Conservation (phyloP, 768 basidiomycete species). For the Termitomyces sp. region DNA sequence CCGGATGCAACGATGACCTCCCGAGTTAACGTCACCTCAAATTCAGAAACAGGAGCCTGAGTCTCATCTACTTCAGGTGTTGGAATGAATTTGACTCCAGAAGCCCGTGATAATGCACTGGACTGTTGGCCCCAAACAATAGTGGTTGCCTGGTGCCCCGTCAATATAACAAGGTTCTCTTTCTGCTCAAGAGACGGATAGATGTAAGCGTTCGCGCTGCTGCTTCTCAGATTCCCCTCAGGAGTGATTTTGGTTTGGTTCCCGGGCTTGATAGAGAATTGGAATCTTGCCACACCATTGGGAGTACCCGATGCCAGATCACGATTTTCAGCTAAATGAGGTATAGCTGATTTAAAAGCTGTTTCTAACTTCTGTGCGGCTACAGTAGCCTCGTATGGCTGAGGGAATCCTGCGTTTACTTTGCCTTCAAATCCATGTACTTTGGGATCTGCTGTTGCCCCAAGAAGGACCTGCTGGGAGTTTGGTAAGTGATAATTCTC, state of each 20-base stretch:
- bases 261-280: slow-evolving; percentile 14
- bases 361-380: background rate
- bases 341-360: slow-evolving; percentile 5
- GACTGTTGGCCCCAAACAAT: slow-evolving; percentile 5
- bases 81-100: slow-evolving; percentile 9
- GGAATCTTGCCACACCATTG: slow-evolving; percentile 13
- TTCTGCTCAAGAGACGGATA: slow-evolving; percentile 11
- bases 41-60: background rate
- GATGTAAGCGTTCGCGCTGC: slow-evolving; percentile 13
- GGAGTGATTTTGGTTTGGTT: slow-evolving; percentile 7
- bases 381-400: slow-evolving; percentile 13
- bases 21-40: background rate
- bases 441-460: slow-evolving; percentile 6
- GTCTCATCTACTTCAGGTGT: slow-evolving; percentile 2
- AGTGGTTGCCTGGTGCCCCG: slow-evolving; percentile 8
- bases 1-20: slow-evolving; percentile 13
- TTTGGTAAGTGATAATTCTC: slow-evolving; percentile 12
- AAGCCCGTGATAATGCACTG: slow-evolving; percentile 3
- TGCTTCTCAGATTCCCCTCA: slow-evolving; percentile 11
- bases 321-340: slow-evolving; percentile 2
- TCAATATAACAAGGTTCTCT: slow-evolving; percentile 9
- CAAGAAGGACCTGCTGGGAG: slow-evolving; percentile 5
- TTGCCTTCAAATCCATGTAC: slow-evolving; percentile 10
- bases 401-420: slow-evolving; percentile 14
- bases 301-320: slow-evolving; percentile 14